Percentiles rank a stretch among this genome's conserved stretches.
phyloP scores from a whole-genome alignment of 495 filamentous ascomycete species.

The Annulohypoxylon bovei region DNA sequence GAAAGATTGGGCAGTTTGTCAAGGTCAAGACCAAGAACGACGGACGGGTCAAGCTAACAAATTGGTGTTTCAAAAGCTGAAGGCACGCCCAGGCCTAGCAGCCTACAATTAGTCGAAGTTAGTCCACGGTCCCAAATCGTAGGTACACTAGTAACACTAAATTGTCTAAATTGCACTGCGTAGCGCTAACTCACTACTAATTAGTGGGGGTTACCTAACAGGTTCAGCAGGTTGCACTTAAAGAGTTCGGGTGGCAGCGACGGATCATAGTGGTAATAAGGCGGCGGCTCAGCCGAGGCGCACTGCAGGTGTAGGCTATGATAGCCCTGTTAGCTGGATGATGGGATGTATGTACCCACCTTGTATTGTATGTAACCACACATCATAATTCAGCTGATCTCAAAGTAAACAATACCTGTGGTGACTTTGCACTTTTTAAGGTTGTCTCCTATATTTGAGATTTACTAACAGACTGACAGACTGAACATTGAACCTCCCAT shows the following conservation, averaged over 20 bases:
- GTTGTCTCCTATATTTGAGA: constrained; percentile 12
- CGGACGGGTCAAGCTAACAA: constrained; percentile 31
- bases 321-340: background rate
- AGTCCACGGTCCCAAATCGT: constrained; percentile 22
- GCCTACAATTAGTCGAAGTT: too few species aligned
- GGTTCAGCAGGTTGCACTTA: constrained; percentile 4
- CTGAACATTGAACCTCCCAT: background rate
- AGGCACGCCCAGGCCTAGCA: constrained; percentile 15
- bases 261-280: constrained; percentile 29
- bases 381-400: constrained; percentile 18
- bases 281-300: constrained; percentile 37
- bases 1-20: constrained; percentile 13
- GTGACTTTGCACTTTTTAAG: background rate
- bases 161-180: background rate
- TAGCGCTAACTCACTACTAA: constrained; percentile 5
- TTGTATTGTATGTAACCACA: constrained; percentile 3
- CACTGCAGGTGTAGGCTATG: constrained; percentile 19
- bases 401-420: background rate
- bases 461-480: background rate
- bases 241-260: constrained; percentile 9
- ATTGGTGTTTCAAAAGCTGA: constrained; percentile 42
- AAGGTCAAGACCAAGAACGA: constrained; percentile 24
- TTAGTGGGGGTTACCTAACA: constrained; percentile 6
- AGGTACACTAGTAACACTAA: constrained; percentile 18
- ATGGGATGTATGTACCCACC: constrained; percentile 13